A percentile compares a stretch with the other conserved stretches of the same genome.
These are phyloP conservation scores for Paxillus rubicundulus DNA, from an alignment of 768 basidiomycete genomes.

Conservation along the genomic window DNA sequence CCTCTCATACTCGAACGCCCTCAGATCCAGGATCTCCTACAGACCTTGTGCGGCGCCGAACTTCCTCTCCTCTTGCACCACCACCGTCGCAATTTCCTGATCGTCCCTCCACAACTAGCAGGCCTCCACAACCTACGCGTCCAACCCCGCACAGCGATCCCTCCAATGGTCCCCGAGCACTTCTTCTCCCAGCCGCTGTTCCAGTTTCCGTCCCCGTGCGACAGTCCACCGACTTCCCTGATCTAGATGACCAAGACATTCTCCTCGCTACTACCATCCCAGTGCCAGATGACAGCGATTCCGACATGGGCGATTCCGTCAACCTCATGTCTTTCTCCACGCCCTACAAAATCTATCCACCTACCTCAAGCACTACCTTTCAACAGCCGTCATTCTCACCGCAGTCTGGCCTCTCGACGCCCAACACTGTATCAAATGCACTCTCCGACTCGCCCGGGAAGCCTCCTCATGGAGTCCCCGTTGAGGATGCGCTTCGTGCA, in stretches of 20 bases:
- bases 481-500: constrained; percentile 84
- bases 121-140: constrained; percentile 37
- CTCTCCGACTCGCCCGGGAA: constrained; percentile 53
- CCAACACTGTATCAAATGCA: constrained; percentile 54
- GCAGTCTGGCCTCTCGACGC: constrained; percentile 48
- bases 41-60: constrained; percentile 39
- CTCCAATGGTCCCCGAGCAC: constrained; percentile 18
- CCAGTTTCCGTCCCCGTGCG: constrained; percentile 40
- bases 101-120: constrained; percentile 37
- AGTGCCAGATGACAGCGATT: constrained; percentile 73
- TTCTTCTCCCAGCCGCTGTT: constrained; percentile 20
- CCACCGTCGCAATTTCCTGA: constrained; percentile 27
- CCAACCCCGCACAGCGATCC: constrained; percentile 33
- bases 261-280: constrained; percentile 70
- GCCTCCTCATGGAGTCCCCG: constrained; percentile 45
- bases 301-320: constrained; percentile 53
- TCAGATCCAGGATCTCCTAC: constrained; percentile 36
- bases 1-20: constrained; percentile 43
- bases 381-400: constrained; percentile 53
- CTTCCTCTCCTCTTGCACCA: constrained; percentile 48
- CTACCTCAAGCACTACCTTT: constrained; percentile 38
- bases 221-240: constrained; percentile 44
- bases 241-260: constrained; percentile 51
- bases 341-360: constrained; percentile 52
- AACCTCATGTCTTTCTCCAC: constrained; percentile 74